phyloP scores from a whole-genome alignment of 2,329 filamentous ascomycete species.

The Colletotrichum sojae region DNA sequence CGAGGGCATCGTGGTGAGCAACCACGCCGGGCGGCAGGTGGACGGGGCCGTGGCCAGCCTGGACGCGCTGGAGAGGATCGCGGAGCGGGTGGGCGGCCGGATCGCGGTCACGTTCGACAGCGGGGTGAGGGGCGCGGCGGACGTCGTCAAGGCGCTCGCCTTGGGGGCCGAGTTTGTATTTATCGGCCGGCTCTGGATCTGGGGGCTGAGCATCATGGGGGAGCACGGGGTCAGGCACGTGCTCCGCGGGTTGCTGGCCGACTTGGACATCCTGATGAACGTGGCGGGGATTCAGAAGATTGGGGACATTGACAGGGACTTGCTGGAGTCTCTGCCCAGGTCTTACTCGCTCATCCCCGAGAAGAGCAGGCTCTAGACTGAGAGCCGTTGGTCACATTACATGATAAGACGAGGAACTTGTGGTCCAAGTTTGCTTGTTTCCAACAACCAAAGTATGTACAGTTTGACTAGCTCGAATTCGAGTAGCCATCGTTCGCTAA shows the following conservation, averaged over 20 bases:
- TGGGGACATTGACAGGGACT: slow-evolving; percentile 48
- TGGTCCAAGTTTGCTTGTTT: neutral
- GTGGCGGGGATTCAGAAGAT: slow-evolving; percentile 65
- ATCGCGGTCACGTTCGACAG: slow-evolving; percentile 54
- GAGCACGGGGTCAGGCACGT: slow-evolving; percentile 34
- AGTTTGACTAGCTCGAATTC: neutral
- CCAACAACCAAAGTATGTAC: neutral
- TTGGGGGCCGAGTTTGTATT: slow-evolving; percentile 71
- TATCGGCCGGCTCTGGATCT: slow-evolving; percentile 72
- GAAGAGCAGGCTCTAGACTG: slow-evolving; percentile 27
- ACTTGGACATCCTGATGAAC: slow-evolving; percentile 70
- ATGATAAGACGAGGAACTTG: neutral
- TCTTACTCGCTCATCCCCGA: slow-evolving; percentile 24
- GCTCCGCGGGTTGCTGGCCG: slow-evolving; percentile 57
- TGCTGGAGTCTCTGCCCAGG: slow-evolving; percentile 30
- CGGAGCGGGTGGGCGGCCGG: slow-evolving; percentile 44
- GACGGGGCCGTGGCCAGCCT: slow-evolving; percentile 65
- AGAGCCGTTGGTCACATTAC: too few relatives aligned
- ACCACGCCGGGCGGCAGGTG: slow-evolving; percentile 68
- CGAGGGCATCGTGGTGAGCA: slow-evolving; percentile 73
- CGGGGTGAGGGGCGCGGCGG: slow-evolving; percentile 70
- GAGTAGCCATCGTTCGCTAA: neutral
- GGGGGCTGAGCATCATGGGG: slow-evolving; percentile 41
- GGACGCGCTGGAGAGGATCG: slow-evolving; percentile 63
- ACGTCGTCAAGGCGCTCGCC: slow-evolving; percentile 71